A percentile compares a stretch with the other conserved stretches of the same genome.
phyloP scores from a whole-genome alignment of 2,329 filamentous ascomycete species.

The Didymella segeticola region DNA sequence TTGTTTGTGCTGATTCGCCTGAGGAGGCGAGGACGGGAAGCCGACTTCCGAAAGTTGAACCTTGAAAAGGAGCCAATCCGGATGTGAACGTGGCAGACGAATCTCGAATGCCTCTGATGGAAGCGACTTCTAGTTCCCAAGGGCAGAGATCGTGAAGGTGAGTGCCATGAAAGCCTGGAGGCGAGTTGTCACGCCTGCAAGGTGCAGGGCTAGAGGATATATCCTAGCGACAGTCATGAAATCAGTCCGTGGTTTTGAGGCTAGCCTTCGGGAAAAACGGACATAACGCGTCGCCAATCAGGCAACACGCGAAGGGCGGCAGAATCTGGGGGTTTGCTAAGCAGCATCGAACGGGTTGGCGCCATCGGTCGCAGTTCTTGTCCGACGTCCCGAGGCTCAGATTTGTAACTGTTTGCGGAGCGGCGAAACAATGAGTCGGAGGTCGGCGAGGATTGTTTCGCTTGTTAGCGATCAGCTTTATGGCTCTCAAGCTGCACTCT shows the following conservation, averaged over 20 bases:
- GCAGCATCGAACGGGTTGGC: slow-evolving; percentile 31
- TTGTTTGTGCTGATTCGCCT: slow-evolving; percentile 8
- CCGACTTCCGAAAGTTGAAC: slow-evolving; percentile 2
- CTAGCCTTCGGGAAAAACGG: slow-evolving; percentile 37
- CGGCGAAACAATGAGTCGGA: not conserved
- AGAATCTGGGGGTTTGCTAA: slow-evolving; percentile 39
- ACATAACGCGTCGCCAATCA: slow-evolving; percentile 36
- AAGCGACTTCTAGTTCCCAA: slow-evolving; percentile 1
- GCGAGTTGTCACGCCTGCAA: slow-evolving; percentile 8
- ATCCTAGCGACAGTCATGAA: slow-evolving; percentile 29
- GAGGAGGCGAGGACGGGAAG: not conserved
- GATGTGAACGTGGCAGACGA: not conserved
- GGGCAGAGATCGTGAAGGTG: not conserved
- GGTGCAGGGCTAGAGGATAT: slow-evolving; percentile 14
- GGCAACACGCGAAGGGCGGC: slow-evolving; percentile 17
- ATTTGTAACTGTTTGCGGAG: not conserved
- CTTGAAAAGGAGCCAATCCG: not conserved
- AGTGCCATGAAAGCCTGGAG: slow-evolving; percentile 2
- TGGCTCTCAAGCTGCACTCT: not conserved
- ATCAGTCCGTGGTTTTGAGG: slow-evolving; percentile 25
- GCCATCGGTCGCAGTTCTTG: slow-evolving; percentile 23
- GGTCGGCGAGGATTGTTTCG: not conserved
- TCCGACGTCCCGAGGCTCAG: slow-evolving; percentile 28
- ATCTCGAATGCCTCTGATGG: not conserved
- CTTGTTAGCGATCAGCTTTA: not conserved